Evolutionary conservation across 352 stramenopile genomes (phyloP), one percentile per base, ranked within the genome.

Genomic region (Globisporangium nunn): DNA sequence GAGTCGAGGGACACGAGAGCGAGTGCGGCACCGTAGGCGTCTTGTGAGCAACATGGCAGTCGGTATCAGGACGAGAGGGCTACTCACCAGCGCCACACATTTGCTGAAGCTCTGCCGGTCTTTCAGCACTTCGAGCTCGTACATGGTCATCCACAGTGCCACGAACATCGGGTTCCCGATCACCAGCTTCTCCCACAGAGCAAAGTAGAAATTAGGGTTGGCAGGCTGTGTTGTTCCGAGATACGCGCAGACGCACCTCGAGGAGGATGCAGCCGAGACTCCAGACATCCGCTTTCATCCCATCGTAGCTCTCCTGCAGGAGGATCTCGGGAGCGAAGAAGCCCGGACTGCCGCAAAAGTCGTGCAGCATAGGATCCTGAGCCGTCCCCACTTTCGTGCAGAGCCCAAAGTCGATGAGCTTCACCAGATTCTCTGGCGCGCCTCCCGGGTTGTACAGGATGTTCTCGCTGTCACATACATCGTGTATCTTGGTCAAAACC

Each of bases 261-360:
- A 96, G 68, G 6, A 95, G 56, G 15, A 96, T 90, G 61, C 83
- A 95, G 2, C 85, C 86, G 17, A 95, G 55, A 41, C 78, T 92
- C 88, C 88, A 96, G 18, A 94, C 64, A 46, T 96, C 88, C 10
- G 81, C 85, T 49, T 85, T 87, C 33, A 73, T 60, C 41, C 81
- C 83, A 33, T 91, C 80, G 55, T 95, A 93, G 28, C 56, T 61
- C 10, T 85, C 71, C 0, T 71, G 55, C 0, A 89, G 54, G 28
- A 93, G 63, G 50, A 96, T 83, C 50, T 96, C 87, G 0, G 87
- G 87, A 0, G 85, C 85, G 49, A 96, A 96, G 54, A 96, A 96
- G 15, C 87, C 86, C 6, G 80, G 75, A 44, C 75, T 87, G 14
- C 84, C 84, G 57, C 84, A 93, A 51, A 94, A 94, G 51, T 93